Conservation (phyloP, 305 asterid genomes). For the Fraxinus sp. region DNA sequence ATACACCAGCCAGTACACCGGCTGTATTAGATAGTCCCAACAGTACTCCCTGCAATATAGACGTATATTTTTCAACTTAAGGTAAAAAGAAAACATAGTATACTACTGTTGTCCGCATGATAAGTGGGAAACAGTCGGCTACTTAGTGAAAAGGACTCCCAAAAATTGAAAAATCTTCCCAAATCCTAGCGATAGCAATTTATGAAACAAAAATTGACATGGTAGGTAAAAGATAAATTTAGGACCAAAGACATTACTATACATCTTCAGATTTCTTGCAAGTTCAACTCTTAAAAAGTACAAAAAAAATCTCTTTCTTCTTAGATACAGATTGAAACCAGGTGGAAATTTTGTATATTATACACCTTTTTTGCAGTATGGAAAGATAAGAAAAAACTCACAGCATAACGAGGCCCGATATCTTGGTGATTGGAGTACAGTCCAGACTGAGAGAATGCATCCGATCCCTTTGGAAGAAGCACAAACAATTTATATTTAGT, state of each 20-base stretch:
- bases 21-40: constrained; percentile 89
- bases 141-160: background rate
- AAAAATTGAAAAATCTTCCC: background rate
- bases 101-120: background rate
- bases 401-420: constrained; percentile 95
- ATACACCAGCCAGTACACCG: constrained; percentile 95
- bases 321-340: background rate
- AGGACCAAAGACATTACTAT: constrained; percentile 23
- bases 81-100: background rate
- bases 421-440: constrained; percentile 98
- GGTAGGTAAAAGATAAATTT: background rate
- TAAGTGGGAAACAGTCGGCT: background rate
- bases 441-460: constrained; percentile 98
- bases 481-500: background rate
- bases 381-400: constrained; percentile 43
- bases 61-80: background rate
- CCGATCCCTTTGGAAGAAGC: constrained; percentile 63
- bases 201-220: background rate
- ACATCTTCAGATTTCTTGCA: background rate
- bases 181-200: constrained; percentile 23
- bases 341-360: background rate
- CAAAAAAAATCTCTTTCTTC: background rate
- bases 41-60: constrained; percentile 68
- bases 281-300: background rate
- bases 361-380: background rate